These are phyloP conservation scores for Phytophthora sp. DNA, from an alignment of 352 stramenopile genomes.

Conservation along the genomic window DNA sequence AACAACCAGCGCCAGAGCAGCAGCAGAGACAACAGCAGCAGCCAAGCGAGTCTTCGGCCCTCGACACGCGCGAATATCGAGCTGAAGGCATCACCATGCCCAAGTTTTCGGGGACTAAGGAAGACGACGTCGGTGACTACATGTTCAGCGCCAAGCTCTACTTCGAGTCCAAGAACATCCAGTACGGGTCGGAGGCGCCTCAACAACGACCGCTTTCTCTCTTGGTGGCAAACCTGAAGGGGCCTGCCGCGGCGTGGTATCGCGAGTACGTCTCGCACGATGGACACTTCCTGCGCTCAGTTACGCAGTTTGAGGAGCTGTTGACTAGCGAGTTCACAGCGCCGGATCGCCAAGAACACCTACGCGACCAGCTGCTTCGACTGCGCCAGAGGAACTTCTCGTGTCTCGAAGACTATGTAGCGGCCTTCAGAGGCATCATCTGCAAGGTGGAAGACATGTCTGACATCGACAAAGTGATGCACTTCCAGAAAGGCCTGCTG, in stretches of 20 bases:
- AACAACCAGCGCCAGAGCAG: too few species aligned
- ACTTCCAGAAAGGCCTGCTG: slow-evolving; percentile 8
- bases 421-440: slow-evolving; percentile 2
- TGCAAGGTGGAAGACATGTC: too few species aligned
- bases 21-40: neutral
- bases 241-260: too few species aligned
- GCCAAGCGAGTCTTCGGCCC: neutral
- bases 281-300: too few species aligned
- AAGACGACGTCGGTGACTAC: slow-evolving; percentile 13
- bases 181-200: too few species aligned
- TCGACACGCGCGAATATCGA: neutral
- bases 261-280: too few species aligned
- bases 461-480: slow-evolving; percentile 12
- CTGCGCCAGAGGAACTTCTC: slow-evolving; percentile 4
- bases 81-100: slow-evolving; percentile 13
- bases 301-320: slow-evolving; percentile 12
- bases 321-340: slow-evolving; percentile 3
- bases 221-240: slow-evolving; percentile 6
- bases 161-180: too few species aligned
- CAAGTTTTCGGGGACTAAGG: too few species aligned
- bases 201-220: slow-evolving; percentile 8
- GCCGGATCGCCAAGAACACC: slow-evolving; percentile 5
- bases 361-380: slow-evolving; percentile 1
- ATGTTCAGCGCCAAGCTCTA: slow-evolving; percentile 13
- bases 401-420: slow-evolving; percentile 8